These are phyloP conservation scores for Malassezia pachydermatis DNA, from an alignment of 1,284 basidiomycete genomes.

Conservation along the genomic window DNA sequence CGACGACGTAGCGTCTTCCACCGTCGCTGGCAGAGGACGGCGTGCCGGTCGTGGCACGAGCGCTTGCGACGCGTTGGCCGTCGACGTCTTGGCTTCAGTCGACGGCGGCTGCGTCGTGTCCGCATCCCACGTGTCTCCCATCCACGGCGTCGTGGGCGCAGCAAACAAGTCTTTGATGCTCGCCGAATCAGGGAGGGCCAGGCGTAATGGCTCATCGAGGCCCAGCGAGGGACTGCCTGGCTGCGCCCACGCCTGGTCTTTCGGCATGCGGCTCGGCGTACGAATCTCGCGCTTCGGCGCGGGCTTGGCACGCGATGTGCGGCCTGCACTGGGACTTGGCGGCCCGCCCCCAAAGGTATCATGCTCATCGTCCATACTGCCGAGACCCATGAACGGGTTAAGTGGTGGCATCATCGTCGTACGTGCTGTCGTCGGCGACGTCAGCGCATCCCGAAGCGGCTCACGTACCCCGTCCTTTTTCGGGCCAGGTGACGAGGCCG, in stretches of 20 bases:
- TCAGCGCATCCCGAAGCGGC: background rate
- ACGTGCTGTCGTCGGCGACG: background rate
- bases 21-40: slow-evolving; percentile 36
- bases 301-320: slow-evolving; percentile 12
- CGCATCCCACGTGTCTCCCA: background rate
- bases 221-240: background rate
- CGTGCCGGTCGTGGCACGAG: slow-evolving; percentile 8
- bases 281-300: slow-evolving; percentile 7
- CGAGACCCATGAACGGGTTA: slow-evolving; percentile 12
- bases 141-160: background rate
- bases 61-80: background rate
- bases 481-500: slow-evolving; percentile 5
- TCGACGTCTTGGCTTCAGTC: background rate
- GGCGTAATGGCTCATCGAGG: background rate
- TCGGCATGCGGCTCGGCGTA: slow-evolving; percentile 4
- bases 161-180: slow-evolving; percentile 7
- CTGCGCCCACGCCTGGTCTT: slow-evolving; percentile 2
- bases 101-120: background rate
- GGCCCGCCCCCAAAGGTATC: slow-evolving; percentile 5
- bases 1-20: slow-evolving; percentile 37
- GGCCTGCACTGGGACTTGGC: slow-evolving; percentile 15
- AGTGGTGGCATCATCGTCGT: background rate
- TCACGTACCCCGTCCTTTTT: background rate
- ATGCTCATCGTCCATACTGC: slow-evolving; percentile 9
- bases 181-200: background rate